Base-by-base conservation (phyloP, 2,329 filamentous ascomycete species). In the Akanthomyces dipterigenus region DNA sequence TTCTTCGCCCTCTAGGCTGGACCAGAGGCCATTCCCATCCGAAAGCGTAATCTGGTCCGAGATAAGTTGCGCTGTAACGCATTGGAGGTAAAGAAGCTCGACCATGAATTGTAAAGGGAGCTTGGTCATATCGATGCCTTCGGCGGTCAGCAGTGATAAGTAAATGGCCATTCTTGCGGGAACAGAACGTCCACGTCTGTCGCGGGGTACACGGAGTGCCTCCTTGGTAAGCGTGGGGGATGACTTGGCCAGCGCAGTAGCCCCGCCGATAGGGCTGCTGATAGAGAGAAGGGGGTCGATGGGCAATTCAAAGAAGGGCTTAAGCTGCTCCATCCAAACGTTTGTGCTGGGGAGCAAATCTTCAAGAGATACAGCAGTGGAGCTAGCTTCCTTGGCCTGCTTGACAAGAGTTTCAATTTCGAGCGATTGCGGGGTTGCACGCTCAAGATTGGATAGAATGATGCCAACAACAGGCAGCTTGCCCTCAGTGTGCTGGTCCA, bases 131-230 rank as follows among this genome's bases (percentile, higher is more conserved):
- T 76, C 66, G 11, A 80, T 66, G 0, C 75, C 73, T 3, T 73
- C 71, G 1, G 72, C 68, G 0, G 92, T 70, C 0, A 95, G 70
- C 54, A 80, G 81, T 6, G 80, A 78, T 0, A 85, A 82, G 70
- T 92, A 96, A 54, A 88, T 79, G 1, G 88, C 85, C 77, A 96
- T 89, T 60, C 93, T 82, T 16, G 90, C 83, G 1, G 91, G 85
- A 59, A 89, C 78, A 2, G 91, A 91, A 36, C 87, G 84, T 0
- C 89, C 89, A 65, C 84, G 82, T 4, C 81, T 77, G 70, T 96
- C 92, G 48, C 88, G 80, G 36, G 76, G 70, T 18, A 82, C 65
- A 5, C 71, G 64, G 26, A 73, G 49, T 68, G 62, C 62, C 2
- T 53, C 20, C 43, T 61, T n/a, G n/a, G 64, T 63, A 50, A 63